phyloP scores from a whole-genome alignment of 129 eudicot genomes.

The Centrapalus pauciflorus region DNA sequence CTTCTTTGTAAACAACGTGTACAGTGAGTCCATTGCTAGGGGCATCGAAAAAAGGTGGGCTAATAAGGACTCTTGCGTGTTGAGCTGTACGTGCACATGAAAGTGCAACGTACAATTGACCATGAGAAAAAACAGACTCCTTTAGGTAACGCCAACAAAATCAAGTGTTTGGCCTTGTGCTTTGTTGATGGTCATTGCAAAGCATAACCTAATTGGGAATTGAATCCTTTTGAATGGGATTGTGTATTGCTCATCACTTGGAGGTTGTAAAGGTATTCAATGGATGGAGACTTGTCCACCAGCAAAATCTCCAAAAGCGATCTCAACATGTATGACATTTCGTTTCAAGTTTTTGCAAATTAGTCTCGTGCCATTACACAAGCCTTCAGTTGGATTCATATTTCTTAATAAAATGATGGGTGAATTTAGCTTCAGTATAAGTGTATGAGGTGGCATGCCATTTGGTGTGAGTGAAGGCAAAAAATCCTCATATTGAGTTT shows the following conservation, averaged over 20 bases:
- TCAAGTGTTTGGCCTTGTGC: constrained; percentile 28
- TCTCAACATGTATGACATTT: neutral
- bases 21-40: neutral
- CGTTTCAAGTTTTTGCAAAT: constrained; percentile 6
- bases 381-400: constrained; percentile 13
- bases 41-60: neutral
- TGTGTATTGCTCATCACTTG: neutral
- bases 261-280: neutral
- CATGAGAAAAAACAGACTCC: constrained; percentile 18
- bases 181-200: constrained; percentile 33
- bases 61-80: neutral
- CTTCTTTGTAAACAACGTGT: neutral
- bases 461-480: neutral
- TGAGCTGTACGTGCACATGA: neutral
- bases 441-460: constrained; percentile 15
- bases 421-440: constrained; percentile 4
- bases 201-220: constrained; percentile 19
- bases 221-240: constrained; percentile 11
- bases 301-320: neutral
- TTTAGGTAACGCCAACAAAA: neutral
- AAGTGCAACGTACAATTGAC: constrained; percentile 26
- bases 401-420: constrained; percentile 17
- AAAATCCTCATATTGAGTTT: neutral
- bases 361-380: constrained; percentile 19
- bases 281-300: neutral